A percentile compares a stretch with the other conserved stretches of the same genome.
phyloP scores from a whole-genome alignment of 495 filamentous ascomycete genomes.

The Sordaria brevicollis region DNA sequence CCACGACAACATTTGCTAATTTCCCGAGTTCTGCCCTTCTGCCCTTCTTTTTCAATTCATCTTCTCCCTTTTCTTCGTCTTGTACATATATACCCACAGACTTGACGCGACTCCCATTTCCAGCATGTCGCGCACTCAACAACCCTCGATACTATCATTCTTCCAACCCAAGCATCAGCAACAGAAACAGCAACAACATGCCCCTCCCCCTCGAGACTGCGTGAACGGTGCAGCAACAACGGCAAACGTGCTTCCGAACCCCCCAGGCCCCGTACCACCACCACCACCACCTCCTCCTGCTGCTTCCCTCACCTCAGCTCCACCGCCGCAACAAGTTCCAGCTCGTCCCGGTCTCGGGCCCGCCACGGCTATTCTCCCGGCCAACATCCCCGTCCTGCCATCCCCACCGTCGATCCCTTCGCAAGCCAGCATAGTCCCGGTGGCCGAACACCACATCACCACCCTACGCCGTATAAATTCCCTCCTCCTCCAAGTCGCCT shows the following conservation, averaged over 20 bases:
- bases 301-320: conserved; percentile 4
- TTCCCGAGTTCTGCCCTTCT: not conserved
- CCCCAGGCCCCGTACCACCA: conserved; percentile 10
- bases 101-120: too few species aligned
- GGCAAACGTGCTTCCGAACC: not conserved
- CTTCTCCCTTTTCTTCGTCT: not conserved
- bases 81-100: too few species aligned
- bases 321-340: conserved; percentile 10
- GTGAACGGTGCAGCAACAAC: not conserved
- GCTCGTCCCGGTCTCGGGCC: conserved; percentile 5
- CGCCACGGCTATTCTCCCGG: conserved; percentile 13
- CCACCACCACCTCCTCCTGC: conserved; percentile 12
- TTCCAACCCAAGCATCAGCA: conserved; percentile 16
- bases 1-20: not conserved
- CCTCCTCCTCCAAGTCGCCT: conserved; percentile 77
- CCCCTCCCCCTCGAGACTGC: not conserved
- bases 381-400: conserved; percentile 22
- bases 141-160: conserved; percentile 42
- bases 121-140: conserved; percentile 21
- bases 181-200: not conserved
- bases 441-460: conserved; percentile 53
- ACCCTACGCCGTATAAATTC: conserved; percentile 72
- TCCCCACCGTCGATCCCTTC: conserved; percentile 27
- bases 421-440: conserved; percentile 47
- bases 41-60: not conserved